Evolutionary conservation across 805 yeast species (phyloP), one percentile per base, ranked within the genome.

Genomic region (Wickerhamomyces bisporus): DNA sequence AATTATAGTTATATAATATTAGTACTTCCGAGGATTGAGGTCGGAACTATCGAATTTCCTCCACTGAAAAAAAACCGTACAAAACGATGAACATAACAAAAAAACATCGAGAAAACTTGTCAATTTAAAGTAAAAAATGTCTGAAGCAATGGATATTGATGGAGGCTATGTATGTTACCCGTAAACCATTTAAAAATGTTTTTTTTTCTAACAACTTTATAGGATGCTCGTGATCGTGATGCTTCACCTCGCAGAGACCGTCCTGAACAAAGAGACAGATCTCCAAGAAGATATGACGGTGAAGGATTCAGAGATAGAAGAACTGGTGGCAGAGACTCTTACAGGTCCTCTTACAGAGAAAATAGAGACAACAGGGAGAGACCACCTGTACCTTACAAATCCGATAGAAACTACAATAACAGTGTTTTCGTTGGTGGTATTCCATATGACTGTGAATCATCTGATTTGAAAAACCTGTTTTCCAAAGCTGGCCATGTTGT

Each of bases 361-460:
- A 55, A 57, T 21, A 55, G 65, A 39, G 59, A 56, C 19, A 48
- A 55, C 14, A 44, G 33, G 32, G 55, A 27, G 34, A 44, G 40
- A 49, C 50, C 37, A 10, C 43, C 62, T 7, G 61, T 61, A 25
- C n/a, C n/a, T n/a, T n/a, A n/a, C n/a, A 68, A 66, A 47, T 59
- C 64, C 21, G 68, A 67, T 36, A 71, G 88, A 63, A 77, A 81
- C 57, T 80, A 79, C 56, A 72, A 70, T 34, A 80, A 81, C 55
- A 79, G 86, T 42, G 66, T 83, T 31, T 84, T 84, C 52, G 71
- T 84, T 32, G 89, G 91, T 8, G 83, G 83, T 55, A 65, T 84
- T 38, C 85, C 89, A 5, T 84, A 73, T 55, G 75, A 73, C 36
- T 68, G 77, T 46, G 71, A 78, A 25, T 72, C 84, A 49, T 61